Evolutionary conservation across 2,329 filamentous ascomycete genomes (phyloP), one percentile per base, ranked within the genome.

Genomic region (Trichophyton benhamiae): DNA sequence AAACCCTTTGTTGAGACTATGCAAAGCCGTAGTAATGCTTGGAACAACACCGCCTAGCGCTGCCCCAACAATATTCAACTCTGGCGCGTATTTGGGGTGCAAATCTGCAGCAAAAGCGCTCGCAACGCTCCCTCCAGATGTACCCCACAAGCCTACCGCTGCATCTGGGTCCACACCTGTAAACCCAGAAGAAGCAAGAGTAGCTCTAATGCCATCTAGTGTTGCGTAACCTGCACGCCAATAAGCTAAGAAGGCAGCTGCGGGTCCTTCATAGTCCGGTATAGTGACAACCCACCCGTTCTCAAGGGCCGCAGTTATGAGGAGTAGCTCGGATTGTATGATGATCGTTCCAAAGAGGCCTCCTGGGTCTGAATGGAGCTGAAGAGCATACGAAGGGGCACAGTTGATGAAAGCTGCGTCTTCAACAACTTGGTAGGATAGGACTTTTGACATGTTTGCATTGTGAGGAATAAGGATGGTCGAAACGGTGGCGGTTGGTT

Each of bases 121-220:
- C 0, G 79, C 79, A 8, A 83, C 63, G 1, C 77, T 76, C 3
- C 82, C 82, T 2, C 82, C 82, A 0, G 78, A 82, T 65, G 83
- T 84, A 0, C 82, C 82, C 79, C 80, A 83, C 59, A 82, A 68
- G 2, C 76, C 73, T 41, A 77, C 68, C 1, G 65, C 70, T 0
- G 76, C 70, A 8, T 70, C 66, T 3, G 64, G 49, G 11, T 67
- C 65, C 59, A 79, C 67, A 1, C 71, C 68, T 3, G 76, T 69
- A 53, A 68, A 63, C 8, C 63, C 17, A 0, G 58, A 63, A 1
- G 68, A 70, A 2, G 67, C 63, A 9, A 77, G 64, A 0, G 75
- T 72, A 3, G 77, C 77, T 13, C 79, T 74, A 0, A 79, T 67
- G 1, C 70, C 69, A 65, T 80, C 76, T 9, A 79, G 66, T 9